A percentile compares a stretch with the other conserved stretches of the same genome.
phyloP scores from a whole-genome alignment of 768 basidiomycete genomes.

The Mycena chlorophos region DNA sequence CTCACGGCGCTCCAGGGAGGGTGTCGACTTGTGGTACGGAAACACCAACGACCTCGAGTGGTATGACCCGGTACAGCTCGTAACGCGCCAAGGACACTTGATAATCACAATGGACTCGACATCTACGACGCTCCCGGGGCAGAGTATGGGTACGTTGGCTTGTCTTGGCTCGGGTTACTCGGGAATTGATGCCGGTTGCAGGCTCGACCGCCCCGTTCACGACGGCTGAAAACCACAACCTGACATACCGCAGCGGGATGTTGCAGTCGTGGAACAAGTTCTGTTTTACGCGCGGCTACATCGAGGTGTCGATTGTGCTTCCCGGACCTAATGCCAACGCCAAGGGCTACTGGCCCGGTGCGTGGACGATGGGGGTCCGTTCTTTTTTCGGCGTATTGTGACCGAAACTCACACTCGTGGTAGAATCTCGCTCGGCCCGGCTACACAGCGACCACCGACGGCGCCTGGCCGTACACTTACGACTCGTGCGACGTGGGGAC shows the following conservation, averaged over 20 bases:
- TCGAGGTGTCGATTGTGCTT: constrained; percentile 64
- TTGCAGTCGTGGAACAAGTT: constrained; percentile 91
- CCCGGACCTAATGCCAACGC: constrained; percentile 60
- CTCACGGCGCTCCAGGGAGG: constrained; percentile 81
- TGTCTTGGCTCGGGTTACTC: not conserved
- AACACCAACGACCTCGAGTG: constrained; percentile 71
- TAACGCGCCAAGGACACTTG: constrained; percentile 64
- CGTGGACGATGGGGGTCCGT: constrained; percentile 90
- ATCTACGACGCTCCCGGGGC: constrained; percentile 28
- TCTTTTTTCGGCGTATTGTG: no score
- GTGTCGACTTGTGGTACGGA: constrained; percentile 71
- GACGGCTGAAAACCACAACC: constrained; percentile 50
- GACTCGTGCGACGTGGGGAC: constrained; percentile 77
- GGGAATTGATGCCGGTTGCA: constrained; percentile 12
- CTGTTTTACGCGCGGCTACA: constrained; percentile 78
- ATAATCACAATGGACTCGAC: constrained; percentile 66
- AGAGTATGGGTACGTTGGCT: constrained; percentile 33
- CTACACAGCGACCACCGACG: constrained; percentile 77
- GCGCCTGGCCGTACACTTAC: constrained; percentile 82
- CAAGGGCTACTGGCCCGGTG: constrained; percentile 72
- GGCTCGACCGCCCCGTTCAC: constrained; percentile 50
- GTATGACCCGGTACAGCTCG: constrained; percentile 70
- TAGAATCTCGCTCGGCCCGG: constrained; percentile 85
- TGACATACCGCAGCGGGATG: constrained; percentile 74
- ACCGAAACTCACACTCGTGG: no score